phyloP scores from a whole-genome alignment of 768 basidiomycete genomes.

The Suillus paluster region DNA sequence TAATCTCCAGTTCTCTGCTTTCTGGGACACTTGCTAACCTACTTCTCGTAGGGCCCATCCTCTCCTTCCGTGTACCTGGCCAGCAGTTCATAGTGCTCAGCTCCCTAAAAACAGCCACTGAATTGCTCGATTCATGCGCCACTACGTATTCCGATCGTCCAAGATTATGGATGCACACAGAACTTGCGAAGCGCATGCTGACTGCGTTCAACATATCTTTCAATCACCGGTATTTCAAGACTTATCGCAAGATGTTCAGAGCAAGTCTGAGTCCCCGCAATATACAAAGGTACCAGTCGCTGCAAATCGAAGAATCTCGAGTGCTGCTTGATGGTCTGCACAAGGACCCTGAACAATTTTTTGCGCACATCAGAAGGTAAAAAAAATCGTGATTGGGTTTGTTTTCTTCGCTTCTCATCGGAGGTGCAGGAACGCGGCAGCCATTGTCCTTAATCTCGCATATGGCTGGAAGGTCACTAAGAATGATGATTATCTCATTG shows the following conservation, averaged over 20 bases:
- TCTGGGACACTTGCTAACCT: neutral
- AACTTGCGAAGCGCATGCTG: neutral
- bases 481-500: neutral
- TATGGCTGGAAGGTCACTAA: neutral
- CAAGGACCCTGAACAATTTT: neutral
- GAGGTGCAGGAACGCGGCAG: neutral
- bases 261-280: neutral
- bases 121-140: neutral
- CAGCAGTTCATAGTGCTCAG: neutral
- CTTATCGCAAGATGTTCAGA: neutral
- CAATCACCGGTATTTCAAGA: neutral
- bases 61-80: neutral
- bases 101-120: neutral
- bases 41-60: neutral
- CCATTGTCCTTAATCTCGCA: neutral
- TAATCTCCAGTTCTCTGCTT: neutral
- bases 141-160: neutral
- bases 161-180: neutral
- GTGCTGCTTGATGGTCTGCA: neutral
- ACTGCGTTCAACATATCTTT: neutral
- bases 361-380: neutral
- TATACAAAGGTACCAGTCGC: neutral
- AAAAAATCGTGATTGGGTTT: neutral
- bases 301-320: neutral
- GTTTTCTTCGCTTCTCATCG: neutral